Evolutionary conservation across 768 basidiomycete genomes (phyloP), one percentile per base, ranked within the genome.

Genomic region (Cantharellus anzutake): DNA sequence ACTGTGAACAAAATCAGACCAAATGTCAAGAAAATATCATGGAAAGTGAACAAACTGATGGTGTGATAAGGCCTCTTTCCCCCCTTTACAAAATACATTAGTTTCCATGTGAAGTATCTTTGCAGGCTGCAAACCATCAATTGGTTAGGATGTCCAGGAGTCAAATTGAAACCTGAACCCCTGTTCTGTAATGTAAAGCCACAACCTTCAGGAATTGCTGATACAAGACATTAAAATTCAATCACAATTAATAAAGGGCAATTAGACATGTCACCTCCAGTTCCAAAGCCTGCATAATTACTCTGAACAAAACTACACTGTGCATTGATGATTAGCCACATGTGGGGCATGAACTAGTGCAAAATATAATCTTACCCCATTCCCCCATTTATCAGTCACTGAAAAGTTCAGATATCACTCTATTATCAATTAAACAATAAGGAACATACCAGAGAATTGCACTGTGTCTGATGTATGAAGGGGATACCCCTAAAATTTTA

Each of bases 141-240:
- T 39, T 76, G 78, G 67, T 99, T 98, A 1, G 90, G 85, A 68
- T 98, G 94, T 1, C 79, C 80, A 60, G 87, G 79, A 58, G 77
- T 75, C 34, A 97, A 73, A 4, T 80, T 74, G 69, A 99, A 99
- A 3, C 86, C 84, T 5, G 81, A 75, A 2, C 96, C 96, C 60
- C 96, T 78, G 70, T 96, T 96, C 71, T 99, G 96, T 11, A 99
- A 76, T 0, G 92, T 96, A 70, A 99, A 99, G 0, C 96, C 96
- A 65, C 92, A 96, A 0, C 84, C 91, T 65, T 86, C 83, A 0
- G 96, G 96, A 42, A 99, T 75, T 40, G 94, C 94, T 80, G 67
- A 65, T 20, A 58, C 60, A n/a, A 51, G 16, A 51, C 51, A 63
- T 41, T 4, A 53, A 4, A 53, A 57, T n/a, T 11, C 7, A 3